Conservation (phyloP, 768 basidiomycete species). For the Megacollybia marginata region DNA sequence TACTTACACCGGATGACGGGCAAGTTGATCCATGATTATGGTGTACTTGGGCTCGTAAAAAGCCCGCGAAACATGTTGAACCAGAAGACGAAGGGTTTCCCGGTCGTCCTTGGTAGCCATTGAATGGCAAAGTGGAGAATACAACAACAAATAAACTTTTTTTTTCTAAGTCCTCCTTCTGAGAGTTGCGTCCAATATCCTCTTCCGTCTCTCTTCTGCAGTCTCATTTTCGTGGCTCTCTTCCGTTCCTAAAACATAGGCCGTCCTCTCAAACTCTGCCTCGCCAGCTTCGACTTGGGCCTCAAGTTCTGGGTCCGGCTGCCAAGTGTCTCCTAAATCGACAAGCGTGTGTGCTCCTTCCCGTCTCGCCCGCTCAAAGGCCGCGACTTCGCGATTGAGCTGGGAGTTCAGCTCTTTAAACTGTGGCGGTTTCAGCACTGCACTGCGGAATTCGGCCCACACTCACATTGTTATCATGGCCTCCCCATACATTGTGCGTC, state of each 20-base stretch:
- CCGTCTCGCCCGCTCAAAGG: slow-evolving; percentile 49
- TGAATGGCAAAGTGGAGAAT: background rate
- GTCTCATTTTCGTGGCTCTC: slow-evolving; percentile 29
- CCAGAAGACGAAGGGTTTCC: slow-evolving; percentile 77
- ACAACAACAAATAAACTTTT: background rate
- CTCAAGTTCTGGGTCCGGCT: slow-evolving; percentile 50
- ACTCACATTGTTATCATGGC: slow-evolving; percentile 68
- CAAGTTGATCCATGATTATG: slow-evolving; percentile 90
- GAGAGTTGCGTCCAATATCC: slow-evolving; percentile 49
- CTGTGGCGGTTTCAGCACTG: slow-evolving; percentile 22
- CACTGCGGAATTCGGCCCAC: background rate
- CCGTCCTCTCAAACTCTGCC: slow-evolving; percentile 19
- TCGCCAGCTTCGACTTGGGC: slow-evolving; percentile 39
- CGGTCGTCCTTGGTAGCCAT: slow-evolving; percentile 76
- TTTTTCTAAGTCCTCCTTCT: background rate
- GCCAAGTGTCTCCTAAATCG: slow-evolving; percentile 35
- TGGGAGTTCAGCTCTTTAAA: slow-evolving; percentile 73
- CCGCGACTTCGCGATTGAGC: slow-evolving; percentile 64
- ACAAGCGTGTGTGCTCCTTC: slow-evolving; percentile 50
- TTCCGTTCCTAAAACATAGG: slow-evolving; percentile 41
- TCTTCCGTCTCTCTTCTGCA: slow-evolving; percentile 47
- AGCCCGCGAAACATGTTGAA: slow-evolving; percentile 86
- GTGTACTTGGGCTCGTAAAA: slow-evolving; percentile 94
- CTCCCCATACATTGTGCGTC: slow-evolving; percentile 66
- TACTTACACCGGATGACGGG: slow-evolving; percentile 91